phyloP scores from a whole-genome alignment of 2,329 filamentous ascomycete species.

The Epichloe elymi region DNA sequence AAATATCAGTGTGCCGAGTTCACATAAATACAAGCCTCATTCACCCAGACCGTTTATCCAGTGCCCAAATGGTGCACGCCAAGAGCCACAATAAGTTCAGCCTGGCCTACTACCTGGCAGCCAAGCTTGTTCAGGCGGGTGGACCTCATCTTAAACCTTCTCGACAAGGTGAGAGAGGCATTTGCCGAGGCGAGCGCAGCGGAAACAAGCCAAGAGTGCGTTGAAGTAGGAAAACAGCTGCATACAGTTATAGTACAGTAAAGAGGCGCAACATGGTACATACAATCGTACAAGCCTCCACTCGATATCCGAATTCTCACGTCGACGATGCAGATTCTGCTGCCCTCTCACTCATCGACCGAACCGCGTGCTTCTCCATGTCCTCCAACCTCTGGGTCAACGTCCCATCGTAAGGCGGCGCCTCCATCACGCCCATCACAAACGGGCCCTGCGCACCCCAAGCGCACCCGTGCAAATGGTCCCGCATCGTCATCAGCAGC shows the following conservation, averaged over 20 bases:
- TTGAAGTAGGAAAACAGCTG: no score
- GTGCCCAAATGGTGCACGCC: no score
- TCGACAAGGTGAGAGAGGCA: no score
- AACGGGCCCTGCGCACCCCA: constrained; percentile 25
- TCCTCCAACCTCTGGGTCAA: constrained; percentile 15
- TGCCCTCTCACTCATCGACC: neutral
- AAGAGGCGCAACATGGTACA: neutral
- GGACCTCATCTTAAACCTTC: no score
- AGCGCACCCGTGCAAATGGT: constrained; percentile 21
- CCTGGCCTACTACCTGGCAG: no score
- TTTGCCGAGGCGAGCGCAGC: no score
- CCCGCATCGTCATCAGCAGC: constrained; percentile 18
- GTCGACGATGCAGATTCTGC: neutral
- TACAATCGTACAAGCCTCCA: neutral
- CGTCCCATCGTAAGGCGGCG: constrained; percentile 20
- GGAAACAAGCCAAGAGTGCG: no score
- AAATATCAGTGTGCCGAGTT: no score
- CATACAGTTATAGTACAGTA: constrained; percentile 4
- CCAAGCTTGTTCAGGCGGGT: no score
- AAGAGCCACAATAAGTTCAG: no score
- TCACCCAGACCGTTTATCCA: no score
- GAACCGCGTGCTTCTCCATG: constrained; percentile 9
- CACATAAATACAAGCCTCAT: no score
- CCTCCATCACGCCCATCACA: constrained; percentile 25
- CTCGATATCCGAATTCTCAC: neutral